Evolutionary conservation across 2,329 filamentous ascomycete genomes (phyloP).

Genomic region (Clathrospora elynae): DNA sequence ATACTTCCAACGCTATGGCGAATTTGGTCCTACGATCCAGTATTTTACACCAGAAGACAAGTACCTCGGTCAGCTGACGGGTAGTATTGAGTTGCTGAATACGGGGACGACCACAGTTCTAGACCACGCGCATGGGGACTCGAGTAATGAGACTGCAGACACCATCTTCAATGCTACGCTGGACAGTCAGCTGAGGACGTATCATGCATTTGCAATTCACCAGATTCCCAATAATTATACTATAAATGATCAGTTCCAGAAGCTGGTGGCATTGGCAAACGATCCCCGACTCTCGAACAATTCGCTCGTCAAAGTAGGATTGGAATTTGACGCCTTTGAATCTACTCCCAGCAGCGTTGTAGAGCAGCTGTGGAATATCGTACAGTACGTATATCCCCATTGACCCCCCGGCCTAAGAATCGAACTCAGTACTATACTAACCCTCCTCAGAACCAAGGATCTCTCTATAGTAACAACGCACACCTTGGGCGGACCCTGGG

Average conservation of each 20-base stretch:
- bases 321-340: constrained; percentile 18
- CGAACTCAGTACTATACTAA: no score
- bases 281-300: constrained; percentile 3
- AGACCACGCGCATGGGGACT: constrained; percentile 46
- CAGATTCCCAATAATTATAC: constrained; percentile 25
- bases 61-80: constrained; percentile 37
- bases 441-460: not conserved
- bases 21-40: constrained; percentile 4
- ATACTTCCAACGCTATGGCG: constrained; percentile 22
- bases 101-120: constrained; percentile 59
- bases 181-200: constrained; percentile 54
- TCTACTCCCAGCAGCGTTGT: not conserved
- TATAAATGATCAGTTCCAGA: not conserved
- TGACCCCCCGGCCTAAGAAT: no score
- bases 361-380: not conserved
- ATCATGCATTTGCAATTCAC: constrained; percentile 55
- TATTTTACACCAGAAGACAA: constrained; percentile 27
- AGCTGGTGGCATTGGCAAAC: not conserved
- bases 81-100: constrained; percentile 57
- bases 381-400: not conserved
- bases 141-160: constrained; percentile 50
- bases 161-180: constrained; percentile 56
- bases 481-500: constrained; percentile 21
- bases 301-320: constrained; percentile 12
- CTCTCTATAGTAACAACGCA: constrained; percentile 52